A percentile compares a stretch with the other conserved stretches of the same genome.
These are phyloP conservation scores for Cytospora chrysosperma DNA, from an alignment of 2,329 filamentous ascomycete genomes.

Conservation along the genomic window DNA sequence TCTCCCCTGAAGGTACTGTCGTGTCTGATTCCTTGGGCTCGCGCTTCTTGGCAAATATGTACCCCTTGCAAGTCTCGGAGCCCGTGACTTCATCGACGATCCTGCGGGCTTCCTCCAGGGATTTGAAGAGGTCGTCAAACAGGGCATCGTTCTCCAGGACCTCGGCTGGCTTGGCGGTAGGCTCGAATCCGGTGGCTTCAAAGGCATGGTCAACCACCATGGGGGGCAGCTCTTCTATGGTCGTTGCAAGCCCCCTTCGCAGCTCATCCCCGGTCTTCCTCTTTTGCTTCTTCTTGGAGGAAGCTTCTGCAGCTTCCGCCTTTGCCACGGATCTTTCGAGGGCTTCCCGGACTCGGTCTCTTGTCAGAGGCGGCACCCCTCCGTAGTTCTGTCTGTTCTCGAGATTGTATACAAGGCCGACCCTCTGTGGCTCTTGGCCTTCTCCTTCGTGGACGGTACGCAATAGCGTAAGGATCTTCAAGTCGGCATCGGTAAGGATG, in stretches of 20 bases:
- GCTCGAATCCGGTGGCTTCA: slow-evolving; percentile 66
- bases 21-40: slow-evolving; percentile 26
- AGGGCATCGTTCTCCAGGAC: slow-evolving; percentile 66
- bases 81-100: slow-evolving; percentile 69
- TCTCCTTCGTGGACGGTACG: slow-evolving; percentile 78
- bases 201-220: slow-evolving; percentile 86
- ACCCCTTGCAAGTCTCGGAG: slow-evolving; percentile 68
- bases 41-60: slow-evolving; percentile 76
- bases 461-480: slow-evolving; percentile 78
- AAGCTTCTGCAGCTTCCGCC: slow-evolving; percentile 49
- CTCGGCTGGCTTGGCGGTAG: slow-evolving; percentile 63
- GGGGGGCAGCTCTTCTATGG: slow-evolving; percentile 86
- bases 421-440: slow-evolving; percentile 77
- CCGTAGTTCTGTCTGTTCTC: slow-evolving; percentile 80
- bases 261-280: slow-evolving; percentile 73
- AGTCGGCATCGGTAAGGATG: slow-evolving; percentile 80
- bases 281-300: slow-evolving; percentile 63
- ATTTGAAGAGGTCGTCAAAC: slow-evolving; percentile 64
- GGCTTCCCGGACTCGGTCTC: slow-evolving; percentile 67
- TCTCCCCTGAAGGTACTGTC: slow-evolving; percentile 35
- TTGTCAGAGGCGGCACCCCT: slow-evolving; percentile 72
- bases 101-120: slow-evolving; percentile 67
- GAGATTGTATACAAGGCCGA: slow-evolving; percentile 76
- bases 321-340: slow-evolving; percentile 65
- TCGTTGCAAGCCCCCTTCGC: slow-evolving; percentile 75